Percentiles rank a stretch among this genome's conserved stretches.
These are phyloP conservation scores for Gynostemma pentaphyllum DNA, from an alignment of 306 rosid genomes.

Conservation along the genomic window DNA sequence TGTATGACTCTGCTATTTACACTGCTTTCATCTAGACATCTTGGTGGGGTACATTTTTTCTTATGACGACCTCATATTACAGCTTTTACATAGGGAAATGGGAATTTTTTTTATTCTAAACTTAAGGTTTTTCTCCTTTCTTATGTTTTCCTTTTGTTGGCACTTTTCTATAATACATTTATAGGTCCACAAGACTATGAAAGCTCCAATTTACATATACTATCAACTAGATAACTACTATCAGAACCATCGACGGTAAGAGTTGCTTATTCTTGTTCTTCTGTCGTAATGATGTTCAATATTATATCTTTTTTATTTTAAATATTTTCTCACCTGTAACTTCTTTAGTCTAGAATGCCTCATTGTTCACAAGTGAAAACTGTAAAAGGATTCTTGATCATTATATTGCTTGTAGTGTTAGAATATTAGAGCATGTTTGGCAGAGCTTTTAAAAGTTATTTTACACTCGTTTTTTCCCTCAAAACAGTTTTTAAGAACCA, in stretches of 20 bases:
- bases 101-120: background rate
- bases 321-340: background rate
- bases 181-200: conserved; percentile 69
- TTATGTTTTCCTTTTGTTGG: background rate
- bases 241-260: conserved; percentile 91
- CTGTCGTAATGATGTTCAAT: background rate
- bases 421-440: too few species aligned
- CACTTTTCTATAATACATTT: conserved; percentile 16
- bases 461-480: too few species aligned
- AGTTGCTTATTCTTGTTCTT: background rate
- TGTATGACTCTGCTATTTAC: background rate
- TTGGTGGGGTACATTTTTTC: too few species aligned
- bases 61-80: too few species aligned
- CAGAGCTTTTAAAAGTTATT: too few species aligned
- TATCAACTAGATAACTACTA: conserved; percentile 92
- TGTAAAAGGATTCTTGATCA: background rate
- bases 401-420: too few species aligned
- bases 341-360: background rate
- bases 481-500: too few species aligned
- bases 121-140: background rate
- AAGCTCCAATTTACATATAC: conserved; percentile 78
- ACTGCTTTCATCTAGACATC: background rate
- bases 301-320: background rate
- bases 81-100: too few species aligned
- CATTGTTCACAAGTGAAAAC: background rate